Evolutionary conservation across 371 early-diverging fungal species (phyloP).

Genomic region (Rhizoclosmatium hyalinum): DNA sequence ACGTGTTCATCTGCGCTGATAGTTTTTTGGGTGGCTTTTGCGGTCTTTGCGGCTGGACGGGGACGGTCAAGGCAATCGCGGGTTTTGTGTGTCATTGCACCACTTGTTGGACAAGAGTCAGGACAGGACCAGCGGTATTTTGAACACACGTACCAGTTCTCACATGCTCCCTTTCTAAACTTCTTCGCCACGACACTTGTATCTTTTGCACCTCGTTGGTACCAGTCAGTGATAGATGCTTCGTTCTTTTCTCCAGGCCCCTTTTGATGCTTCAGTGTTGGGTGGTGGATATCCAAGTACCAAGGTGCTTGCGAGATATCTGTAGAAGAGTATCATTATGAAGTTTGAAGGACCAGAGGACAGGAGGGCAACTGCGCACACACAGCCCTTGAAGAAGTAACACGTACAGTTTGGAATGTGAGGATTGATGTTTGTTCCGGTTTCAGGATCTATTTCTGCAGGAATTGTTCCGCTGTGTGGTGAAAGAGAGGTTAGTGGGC

Average conservation of each 20-base stretch:
- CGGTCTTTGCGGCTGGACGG: slow-evolving; percentile 74
- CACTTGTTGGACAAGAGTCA: slow-evolving; percentile 62
- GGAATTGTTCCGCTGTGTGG: slow-evolving; percentile 50
- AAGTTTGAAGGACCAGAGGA: background rate
- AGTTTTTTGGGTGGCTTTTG: slow-evolving; percentile 85
- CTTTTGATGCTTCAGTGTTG: slow-evolving; percentile 91
- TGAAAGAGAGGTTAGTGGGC: background rate
- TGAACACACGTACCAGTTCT: slow-evolving; percentile 56
- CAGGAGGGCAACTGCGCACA: background rate
- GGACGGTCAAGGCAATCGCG: slow-evolving; percentile 95
- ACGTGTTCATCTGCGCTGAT: slow-evolving; percentile 86
- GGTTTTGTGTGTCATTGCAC: slow-evolving; percentile 93
- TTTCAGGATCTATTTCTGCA: slow-evolving; percentile 59
- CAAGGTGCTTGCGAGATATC: slow-evolving; percentile 84
- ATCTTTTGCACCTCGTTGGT: slow-evolving; percentile 71
- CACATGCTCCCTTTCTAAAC: slow-evolving; percentile 94
- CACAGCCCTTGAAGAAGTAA: background rate
- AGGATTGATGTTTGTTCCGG: slow-evolving; percentile 96
- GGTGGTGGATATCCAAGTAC: slow-evolving; percentile 90
- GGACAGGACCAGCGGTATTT: background rate
- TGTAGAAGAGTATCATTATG: slow-evolving; percentile 65
- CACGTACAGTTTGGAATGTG: slow-evolving; percentile 83
- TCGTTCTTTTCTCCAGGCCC: slow-evolving; percentile 44
- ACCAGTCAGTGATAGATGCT: slow-evolving; percentile 75
- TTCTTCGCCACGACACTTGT: slow-evolving; percentile 79